phyloP scores from a whole-genome alignment of 2,329 filamentous ascomycete genomes.

The Cladosporium cucumerinum region DNA sequence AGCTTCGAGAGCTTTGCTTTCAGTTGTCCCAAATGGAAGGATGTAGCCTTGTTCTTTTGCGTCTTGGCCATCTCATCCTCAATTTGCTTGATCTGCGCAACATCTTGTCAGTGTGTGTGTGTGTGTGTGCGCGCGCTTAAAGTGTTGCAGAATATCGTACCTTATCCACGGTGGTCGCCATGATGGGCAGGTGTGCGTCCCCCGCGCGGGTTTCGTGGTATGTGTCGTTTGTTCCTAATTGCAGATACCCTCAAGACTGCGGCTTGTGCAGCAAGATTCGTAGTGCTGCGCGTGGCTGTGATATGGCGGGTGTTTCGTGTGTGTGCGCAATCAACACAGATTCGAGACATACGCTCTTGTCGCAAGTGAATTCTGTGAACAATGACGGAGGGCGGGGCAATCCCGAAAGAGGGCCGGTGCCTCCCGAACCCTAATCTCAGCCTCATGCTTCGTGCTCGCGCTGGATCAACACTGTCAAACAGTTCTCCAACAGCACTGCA shows the following conservation, averaged over 20 bases:
- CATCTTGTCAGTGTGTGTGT: conserved; percentile 34
- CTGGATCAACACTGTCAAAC: not conserved
- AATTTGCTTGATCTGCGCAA: conserved; percentile 82
- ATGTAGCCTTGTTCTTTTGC: conserved; percentile 61
- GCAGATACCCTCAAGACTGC: not conserved
- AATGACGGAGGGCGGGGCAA: conserved; percentile 7
- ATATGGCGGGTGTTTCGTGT: not conserved
- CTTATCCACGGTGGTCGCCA: conserved; percentile 98
- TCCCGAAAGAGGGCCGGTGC: not conserved
- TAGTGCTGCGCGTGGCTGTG: not conserved
- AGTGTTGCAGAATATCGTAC: conserved; percentile 40
- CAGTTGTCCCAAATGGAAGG: conserved; percentile 62
- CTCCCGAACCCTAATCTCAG: not conserved
- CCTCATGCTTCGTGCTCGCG: not conserved
- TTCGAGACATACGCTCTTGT: not conserved
- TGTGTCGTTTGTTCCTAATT: not conserved
- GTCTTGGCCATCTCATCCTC: conserved; percentile 97
- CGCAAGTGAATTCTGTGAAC: conserved; percentile 13
- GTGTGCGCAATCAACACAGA: not conserved
- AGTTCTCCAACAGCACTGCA: not conserved
- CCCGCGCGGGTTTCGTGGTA: not conserved
- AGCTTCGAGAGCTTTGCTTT: conserved; percentile 98
- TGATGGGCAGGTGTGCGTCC: conserved; percentile 38
- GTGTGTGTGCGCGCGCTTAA: conserved; percentile 18
- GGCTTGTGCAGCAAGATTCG: not conserved